Percentiles rank a stretch among this genome's conserved stretches.
Conservation (phyloP, 352 stramenopile species). For the Pythium rhizo-oryzae region DNA sequence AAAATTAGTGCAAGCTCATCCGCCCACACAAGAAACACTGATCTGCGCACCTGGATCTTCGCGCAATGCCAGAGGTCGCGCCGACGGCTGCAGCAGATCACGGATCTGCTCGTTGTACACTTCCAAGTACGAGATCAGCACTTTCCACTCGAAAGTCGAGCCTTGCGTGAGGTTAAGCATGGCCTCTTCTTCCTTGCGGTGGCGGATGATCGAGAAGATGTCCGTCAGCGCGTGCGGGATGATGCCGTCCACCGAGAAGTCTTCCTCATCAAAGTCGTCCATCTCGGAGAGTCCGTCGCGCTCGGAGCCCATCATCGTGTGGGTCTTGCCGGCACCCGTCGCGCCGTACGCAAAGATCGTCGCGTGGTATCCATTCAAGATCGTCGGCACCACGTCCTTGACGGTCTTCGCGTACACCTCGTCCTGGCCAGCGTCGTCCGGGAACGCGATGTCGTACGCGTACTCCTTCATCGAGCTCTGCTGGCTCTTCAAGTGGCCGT, state of each 20-base stretch:
- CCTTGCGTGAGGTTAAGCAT: constrained; percentile 43
- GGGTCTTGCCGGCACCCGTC: constrained; percentile 67
- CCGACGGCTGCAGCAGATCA: constrained; percentile 80
- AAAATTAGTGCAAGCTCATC: background rate
- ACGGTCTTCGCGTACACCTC: constrained; percentile 64
- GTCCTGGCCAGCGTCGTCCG: constrained; percentile 47
- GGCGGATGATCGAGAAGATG: constrained; percentile 69
- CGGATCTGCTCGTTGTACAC: constrained; percentile 95
- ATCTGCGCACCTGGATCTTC: constrained; percentile 46
- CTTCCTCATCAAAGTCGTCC: constrained; percentile 43
- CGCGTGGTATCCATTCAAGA: constrained; percentile 77
- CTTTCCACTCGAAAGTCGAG: constrained; percentile 68
- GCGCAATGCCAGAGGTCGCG: constrained; percentile 39
- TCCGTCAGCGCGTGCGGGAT: constrained; percentile 72
- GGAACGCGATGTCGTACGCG: constrained; percentile 62
- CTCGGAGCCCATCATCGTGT: constrained; percentile 78
- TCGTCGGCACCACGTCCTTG: constrained; percentile 61
- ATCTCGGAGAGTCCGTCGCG: constrained; percentile 52
- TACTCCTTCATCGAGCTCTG: constrained; percentile 61
- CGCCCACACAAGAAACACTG: background rate
- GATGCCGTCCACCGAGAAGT: constrained; percentile 71
- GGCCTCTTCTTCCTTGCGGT: constrained; percentile 59
- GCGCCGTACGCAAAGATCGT: constrained; percentile 82
- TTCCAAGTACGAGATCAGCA: constrained; percentile 90
- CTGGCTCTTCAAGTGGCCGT: constrained; percentile 56